These are phyloP conservation scores for Hamigera avellanea DNA, from an alignment of 495 filamentous ascomycete genomes.

Conservation along the genomic window DNA sequence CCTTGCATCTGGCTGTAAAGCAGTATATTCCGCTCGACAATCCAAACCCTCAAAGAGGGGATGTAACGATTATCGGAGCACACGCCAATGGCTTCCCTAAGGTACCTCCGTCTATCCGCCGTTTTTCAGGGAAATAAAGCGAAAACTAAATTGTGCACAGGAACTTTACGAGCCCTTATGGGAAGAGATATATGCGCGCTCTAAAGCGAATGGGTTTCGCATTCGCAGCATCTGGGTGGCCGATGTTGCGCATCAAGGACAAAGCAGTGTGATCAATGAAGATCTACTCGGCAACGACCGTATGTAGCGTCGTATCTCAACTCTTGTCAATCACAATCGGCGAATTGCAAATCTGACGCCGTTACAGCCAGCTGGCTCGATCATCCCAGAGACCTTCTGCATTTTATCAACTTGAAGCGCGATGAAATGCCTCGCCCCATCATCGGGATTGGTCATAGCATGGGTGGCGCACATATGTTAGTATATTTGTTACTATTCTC, in stretches of 20 bases:
- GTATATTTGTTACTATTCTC: no score
- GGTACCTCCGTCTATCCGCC: slow-evolving; percentile 22
- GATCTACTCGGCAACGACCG: slow-evolving; percentile 65
- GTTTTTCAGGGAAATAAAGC: neutral
- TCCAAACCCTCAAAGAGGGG: slow-evolving; percentile 48
- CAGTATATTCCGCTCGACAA: slow-evolving; percentile 72
- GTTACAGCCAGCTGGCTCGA: slow-evolving; percentile 69
- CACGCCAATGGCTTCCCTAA: slow-evolving; percentile 91
- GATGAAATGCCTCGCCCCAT: slow-evolving; percentile 74
- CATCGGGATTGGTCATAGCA: slow-evolving; percentile 84
- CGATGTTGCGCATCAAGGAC: slow-evolving; percentile 68
- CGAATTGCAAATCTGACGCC: neutral
- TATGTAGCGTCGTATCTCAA: slow-evolving; percentile 31
- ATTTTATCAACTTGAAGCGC: slow-evolving; percentile 77
- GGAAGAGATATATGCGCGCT: slow-evolving; percentile 53
- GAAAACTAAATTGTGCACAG: slow-evolving; percentile 18
- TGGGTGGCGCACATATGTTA: slow-evolving; percentile 61
- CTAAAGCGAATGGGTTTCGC: slow-evolving; percentile 45
- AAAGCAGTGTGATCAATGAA: slow-evolving; percentile 67
- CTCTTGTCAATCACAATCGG: no score
- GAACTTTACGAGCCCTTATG: slow-evolving; percentile 85
- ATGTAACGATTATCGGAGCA: slow-evolving; percentile 72
- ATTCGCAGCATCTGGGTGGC: slow-evolving; percentile 81
- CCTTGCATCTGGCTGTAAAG: slow-evolving; percentile 61
- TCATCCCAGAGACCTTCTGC: slow-evolving; percentile 76